Conservation (phyloP, 345 rosid species). For the Aethionema arabicum region DNA sequence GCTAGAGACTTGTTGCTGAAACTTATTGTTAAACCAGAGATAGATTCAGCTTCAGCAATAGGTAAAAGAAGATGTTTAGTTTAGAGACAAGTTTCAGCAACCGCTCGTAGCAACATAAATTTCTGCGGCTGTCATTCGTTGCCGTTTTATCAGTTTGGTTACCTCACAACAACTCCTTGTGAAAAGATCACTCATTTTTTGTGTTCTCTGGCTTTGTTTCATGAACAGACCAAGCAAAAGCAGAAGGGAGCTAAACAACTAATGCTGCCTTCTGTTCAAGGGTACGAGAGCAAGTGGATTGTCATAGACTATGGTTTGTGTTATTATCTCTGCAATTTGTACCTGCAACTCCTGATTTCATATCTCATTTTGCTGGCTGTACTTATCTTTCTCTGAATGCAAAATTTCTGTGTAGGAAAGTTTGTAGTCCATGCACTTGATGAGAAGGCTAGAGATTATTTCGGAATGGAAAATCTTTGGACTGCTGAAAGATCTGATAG, state of each 20-base stretch:
- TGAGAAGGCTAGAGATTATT: slow-evolving; percentile 87
- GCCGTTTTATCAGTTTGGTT: too few species aligned
- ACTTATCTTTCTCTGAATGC: slow-evolving; percentile 1
- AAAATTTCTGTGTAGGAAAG: slow-evolving; percentile 48
- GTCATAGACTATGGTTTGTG: slow-evolving; percentile 76
- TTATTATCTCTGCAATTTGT: neutral
- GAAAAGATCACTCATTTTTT: neutral
- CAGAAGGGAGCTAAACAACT: slow-evolving; percentile 66
- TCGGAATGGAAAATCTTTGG: slow-evolving; percentile 77
- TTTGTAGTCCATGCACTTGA: slow-evolving; percentile 89
- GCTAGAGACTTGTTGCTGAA: too few species aligned
- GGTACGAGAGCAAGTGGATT: slow-evolving; percentile 83
- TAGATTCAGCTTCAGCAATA: too few species aligned
- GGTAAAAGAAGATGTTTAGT: too few species aligned
- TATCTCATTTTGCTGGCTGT: neutral
- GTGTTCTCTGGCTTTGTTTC: slow-evolving; percentile 14
- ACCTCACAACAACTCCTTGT: too few species aligned
- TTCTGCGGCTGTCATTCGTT: too few species aligned
- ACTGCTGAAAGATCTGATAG: slow-evolving; percentile 29
- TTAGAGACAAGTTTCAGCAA: too few species aligned
- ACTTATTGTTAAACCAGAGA: too few species aligned
- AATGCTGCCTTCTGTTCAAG: slow-evolving; percentile 66
- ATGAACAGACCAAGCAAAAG: slow-evolving; percentile 77
- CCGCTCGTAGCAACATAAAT: too few species aligned
- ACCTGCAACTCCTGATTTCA: slow-evolving; percentile 10